phyloP scores from a whole-genome alignment of 108 stramenopile genomes.

The Nannochloropsis granulata region DNA sequence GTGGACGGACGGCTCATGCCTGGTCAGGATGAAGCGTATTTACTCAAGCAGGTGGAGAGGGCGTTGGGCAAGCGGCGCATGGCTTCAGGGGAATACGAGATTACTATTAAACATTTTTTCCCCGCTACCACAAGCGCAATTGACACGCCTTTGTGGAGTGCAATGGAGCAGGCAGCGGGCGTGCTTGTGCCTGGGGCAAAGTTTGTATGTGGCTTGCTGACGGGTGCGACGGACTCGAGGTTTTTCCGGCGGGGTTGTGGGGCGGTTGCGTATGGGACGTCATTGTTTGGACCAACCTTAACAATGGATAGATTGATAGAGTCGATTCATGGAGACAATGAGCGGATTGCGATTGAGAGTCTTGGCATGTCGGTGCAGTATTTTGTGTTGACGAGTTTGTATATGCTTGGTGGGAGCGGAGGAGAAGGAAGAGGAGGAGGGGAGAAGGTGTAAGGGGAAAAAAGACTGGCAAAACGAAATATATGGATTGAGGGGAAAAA shows the following conservation, averaged over 20 bases:
- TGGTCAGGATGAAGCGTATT: constrained; percentile 12
- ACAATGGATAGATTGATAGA: constrained; percentile 7
- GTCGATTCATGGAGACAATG: constrained; percentile 17
- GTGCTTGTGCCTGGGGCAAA: not conserved
- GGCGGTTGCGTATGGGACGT: constrained; percentile 18
- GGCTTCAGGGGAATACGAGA: not conserved
- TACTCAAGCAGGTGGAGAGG: not conserved
- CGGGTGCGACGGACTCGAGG: constrained; percentile 18
- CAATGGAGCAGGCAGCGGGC: constrained; percentile 10
- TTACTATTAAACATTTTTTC: not conserved
- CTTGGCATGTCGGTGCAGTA: constrained; percentile 22
- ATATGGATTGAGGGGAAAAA: no score
- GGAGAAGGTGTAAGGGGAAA: no score
- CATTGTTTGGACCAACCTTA: not conserved
- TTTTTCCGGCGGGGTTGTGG: constrained; percentile 12
- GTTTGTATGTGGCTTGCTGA: constrained; percentile 9
- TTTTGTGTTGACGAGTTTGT: constrained; percentile 10
- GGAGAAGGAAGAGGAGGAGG: no score
- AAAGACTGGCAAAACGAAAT: no score
- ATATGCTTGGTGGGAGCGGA: not conserved
- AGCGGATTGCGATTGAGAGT: constrained; percentile 6
- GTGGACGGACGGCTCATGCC: constrained; percentile 17
- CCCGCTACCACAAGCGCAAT: constrained; percentile 11
- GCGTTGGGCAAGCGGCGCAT: constrained; percentile 1
- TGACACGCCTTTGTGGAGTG: constrained; percentile 12